Evolutionary conservation across 2,329 filamentous ascomycete species (phyloP), one percentile per base, ranked within the genome.

Genomic region (Thielaviopsis euricoi): DNA sequence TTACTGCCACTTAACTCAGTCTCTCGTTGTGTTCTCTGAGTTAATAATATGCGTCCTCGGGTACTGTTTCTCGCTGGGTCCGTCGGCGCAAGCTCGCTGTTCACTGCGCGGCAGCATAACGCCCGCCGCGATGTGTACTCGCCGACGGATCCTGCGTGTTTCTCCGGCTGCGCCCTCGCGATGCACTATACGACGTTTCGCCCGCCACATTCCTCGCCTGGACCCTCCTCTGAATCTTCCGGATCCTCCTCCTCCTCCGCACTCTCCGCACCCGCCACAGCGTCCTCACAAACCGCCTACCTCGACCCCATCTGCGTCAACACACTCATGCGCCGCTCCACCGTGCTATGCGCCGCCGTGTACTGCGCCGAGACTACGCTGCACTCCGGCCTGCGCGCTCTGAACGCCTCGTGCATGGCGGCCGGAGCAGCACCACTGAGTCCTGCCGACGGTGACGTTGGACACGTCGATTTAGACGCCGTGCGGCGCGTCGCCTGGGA

Each of bases 401-500:
- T 72, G 53, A 72, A 73, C 57, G 58, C 65, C 22, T 73, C 69
- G 5, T 75, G 73, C 52, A 43, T 6, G 17, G 29, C 23, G 54
- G 50, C 19, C 9, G 26, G 13, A 21, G 12, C n/a, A 21, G 12
- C n/a, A 54, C 54, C 19, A 54, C 56, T 48, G 51, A 15, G 21
- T 15, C 23, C 26, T 23, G 13, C 15, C 17, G 15, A 22, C 12
- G 13, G 33, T 19, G 26, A 26, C 25, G 2, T 33, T 50, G 12
- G 15, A 61, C 55, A 59, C 13, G 57, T 59, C 9, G 56, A 60
- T 48, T 61, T 61, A 9, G 61, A 62, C 19, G 57, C 37, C 5
- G 5, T 40, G 10, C 37, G 5, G 37, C 37, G 37, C 37, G 58
- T 48, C 5, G 19, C 33, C 15, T 60, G 25, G 17, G 25, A 43